Base-by-base conservation (phyloP, 208 protist genomes). In the Leishmania guyanensis region DNA sequence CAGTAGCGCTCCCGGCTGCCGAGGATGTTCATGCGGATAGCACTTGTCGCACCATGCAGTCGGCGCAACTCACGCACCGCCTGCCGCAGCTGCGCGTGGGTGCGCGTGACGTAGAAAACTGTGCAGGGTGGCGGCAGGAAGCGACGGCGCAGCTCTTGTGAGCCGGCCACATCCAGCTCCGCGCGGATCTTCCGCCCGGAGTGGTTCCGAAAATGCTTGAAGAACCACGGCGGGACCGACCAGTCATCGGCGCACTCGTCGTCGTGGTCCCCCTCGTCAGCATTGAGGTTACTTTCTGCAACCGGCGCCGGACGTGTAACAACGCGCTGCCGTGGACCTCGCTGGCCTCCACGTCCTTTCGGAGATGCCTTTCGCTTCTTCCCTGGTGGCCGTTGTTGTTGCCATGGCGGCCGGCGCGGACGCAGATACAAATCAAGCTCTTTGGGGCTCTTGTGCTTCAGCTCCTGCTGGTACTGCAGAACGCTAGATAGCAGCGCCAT, bases 81-180 rank as follows among this genome's bases (percentile, higher is more conserved):
- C 82, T 99, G 98, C 51, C 92, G 83, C 36, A 99, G 86, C 91
- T 99, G 99, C 26, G 96, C 93, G 88, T 99, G 99, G 12, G 99
- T 99, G 70, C 98, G 90, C 2, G 97, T 98, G 14, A 93, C 84
- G 89, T 99, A 99, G 75, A 99, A 98, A 62, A 99, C 83, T 50
- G 88, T 93, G 71, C 89, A 94, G n/a, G 85, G 85, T 46, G 90
- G 90, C 53, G 89, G 56, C 12, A 85, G 39, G 70, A 92, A 92
- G 58, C 87, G 87, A 16, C 82, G 82, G n/a, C 88, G 87, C 79
- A 96, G 90, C 69, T 87, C 89, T 50, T 85, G 87, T 22, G 90
- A 91, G 12, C 79, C 83, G 14, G 80, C 83, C 26, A 82, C 77
- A 71, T 90, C 85, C 73, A 91, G 65, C 82, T 95, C 90, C 5